Evolutionary conservation across 1,284 basidiomycete species (phyloP).

Genomic region (Ustilago sp.): DNA sequence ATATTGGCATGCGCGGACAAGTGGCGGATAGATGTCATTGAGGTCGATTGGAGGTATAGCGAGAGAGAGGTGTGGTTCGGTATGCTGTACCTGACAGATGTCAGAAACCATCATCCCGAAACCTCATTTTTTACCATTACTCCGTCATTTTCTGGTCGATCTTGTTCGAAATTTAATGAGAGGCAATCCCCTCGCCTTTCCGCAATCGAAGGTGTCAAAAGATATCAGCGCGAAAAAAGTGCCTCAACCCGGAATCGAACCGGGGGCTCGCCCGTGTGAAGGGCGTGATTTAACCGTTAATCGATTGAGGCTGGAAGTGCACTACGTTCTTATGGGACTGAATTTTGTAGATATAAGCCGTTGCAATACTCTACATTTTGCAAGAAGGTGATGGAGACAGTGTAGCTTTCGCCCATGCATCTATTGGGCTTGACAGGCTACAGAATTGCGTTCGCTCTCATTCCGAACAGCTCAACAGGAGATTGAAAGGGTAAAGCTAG

Average conservation of each 20-base stretch:
- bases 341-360: neutral
- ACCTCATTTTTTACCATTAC: slow-evolving; percentile 9
- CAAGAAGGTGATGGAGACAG: too few relatives aligned
- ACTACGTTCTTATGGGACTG: neutral
- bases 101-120: slow-evolving; percentile 20
- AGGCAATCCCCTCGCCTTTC: slow-evolving; percentile 4
- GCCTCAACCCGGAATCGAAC: slow-evolving; percentile 53
- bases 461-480: neutral
- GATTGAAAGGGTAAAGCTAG: neutral
- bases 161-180: slow-evolving; percentile 17
- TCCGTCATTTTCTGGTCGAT: slow-evolving; percentile 16
- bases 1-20: too few relatives aligned
- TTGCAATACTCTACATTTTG: neutral
- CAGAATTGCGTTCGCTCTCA: neutral
- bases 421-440: too few relatives aligned
- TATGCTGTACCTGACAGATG: neutral
- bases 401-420: too few relatives aligned
- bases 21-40: too few relatives aligned
- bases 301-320: slow-evolving; percentile 32
- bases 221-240: slow-evolving; percentile 3
- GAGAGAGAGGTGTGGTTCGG: too few relatives aligned
- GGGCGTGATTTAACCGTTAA: slow-evolving; percentile 55
- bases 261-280: slow-evolving; percentile 53
- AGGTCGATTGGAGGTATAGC: too few relatives aligned
- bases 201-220: slow-evolving; percentile 6